Evolutionary conservation across 352 stramenopile genomes (phyloP).

Genomic region (Pythium dissimile): DNA sequence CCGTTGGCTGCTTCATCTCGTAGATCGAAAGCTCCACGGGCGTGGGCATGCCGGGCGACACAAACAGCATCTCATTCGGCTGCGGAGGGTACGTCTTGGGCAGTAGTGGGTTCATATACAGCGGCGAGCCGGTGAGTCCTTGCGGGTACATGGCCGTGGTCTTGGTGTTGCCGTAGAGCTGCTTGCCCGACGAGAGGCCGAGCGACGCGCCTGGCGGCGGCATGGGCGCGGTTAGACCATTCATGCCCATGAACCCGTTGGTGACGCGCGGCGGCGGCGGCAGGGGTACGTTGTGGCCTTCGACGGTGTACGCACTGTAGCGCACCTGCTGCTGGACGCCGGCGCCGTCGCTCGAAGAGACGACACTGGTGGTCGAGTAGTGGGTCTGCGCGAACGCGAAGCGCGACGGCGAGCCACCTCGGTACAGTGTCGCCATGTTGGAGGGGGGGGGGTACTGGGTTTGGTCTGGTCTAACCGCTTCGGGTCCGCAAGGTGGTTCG

Average conservation of each 20-base stretch:
- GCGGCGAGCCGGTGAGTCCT: constrained; percentile 20
- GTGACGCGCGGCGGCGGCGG: constrained; percentile 23
- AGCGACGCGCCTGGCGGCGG: constrained; percentile 40
- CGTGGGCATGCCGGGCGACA: constrained; percentile 67
- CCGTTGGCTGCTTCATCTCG: constrained; percentile 80
- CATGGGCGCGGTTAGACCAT: constrained; percentile 17
- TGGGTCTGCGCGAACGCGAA: constrained; percentile 70
- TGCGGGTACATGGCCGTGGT: constrained; percentile 20
- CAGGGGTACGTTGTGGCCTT: constrained; percentile 43
- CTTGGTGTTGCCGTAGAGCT: constrained; percentile 15
- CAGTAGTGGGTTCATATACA: constrained; percentile 67
- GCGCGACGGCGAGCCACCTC: constrained; percentile 46
- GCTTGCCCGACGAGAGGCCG: constrained; percentile 23
- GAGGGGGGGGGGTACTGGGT: neutral
- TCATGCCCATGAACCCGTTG: constrained; percentile 10
- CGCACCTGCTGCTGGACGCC: constrained; percentile 34
- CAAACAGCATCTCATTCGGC: constrained; percentile 49
- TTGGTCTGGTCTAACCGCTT: neutral
- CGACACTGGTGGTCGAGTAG: constrained; percentile 34
- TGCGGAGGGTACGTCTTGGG: constrained; percentile 61
- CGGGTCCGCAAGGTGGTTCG: neutral
- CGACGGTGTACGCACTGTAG: constrained; percentile 43
- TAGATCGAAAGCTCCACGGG: constrained; percentile 82
- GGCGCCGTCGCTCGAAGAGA: neutral
- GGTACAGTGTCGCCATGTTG: constrained; percentile 69